A percentile compares a stretch with the other conserved stretches of the same genome.
phyloP scores from a whole-genome alignment of 495 filamentous ascomycete genomes.

The Barbatosphaeria neglecta region DNA sequence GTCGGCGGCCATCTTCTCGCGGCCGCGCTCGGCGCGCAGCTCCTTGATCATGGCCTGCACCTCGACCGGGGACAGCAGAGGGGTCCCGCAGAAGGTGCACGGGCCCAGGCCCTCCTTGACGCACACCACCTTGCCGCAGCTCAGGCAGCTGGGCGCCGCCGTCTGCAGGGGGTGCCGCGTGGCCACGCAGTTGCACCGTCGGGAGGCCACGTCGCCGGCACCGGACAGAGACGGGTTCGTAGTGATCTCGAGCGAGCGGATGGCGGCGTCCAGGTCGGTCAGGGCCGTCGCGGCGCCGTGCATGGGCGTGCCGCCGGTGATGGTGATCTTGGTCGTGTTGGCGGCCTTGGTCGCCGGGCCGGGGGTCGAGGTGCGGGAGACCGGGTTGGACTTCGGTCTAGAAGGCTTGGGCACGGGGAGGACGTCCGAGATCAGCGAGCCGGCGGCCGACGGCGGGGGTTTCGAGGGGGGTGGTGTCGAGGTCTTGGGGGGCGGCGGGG shows the following conservation, averaged over 20 bases:
- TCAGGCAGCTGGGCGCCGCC: constrained; percentile 83
- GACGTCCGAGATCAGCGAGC: constrained; percentile 67
- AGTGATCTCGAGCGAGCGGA: constrained; percentile 77
- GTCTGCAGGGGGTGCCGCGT: constrained; percentile 72
- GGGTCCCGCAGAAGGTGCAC: constrained; percentile 78
- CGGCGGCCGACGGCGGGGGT: constrained; percentile 55
- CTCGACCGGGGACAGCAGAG: constrained; percentile 59
- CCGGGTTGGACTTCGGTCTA: constrained; percentile 46
- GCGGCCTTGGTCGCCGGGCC: constrained; percentile 24
- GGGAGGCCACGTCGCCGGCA: constrained; percentile 33
- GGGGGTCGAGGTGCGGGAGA: constrained; percentile 42
- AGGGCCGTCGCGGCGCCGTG: constrained; percentile 65
- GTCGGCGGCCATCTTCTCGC: constrained; percentile 72
- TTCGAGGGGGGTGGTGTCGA: constrained; percentile 32
- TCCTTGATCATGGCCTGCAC: constrained; percentile 77
- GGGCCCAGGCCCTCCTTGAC: constrained; percentile 88
- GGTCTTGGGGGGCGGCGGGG: constrained; percentile 22
- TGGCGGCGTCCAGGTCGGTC: constrained; percentile 78
- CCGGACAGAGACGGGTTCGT: constrained; percentile 63
- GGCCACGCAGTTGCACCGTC: constrained; percentile 75
- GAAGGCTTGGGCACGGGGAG: constrained; percentile 46
- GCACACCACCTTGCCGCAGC: constrained; percentile 94
- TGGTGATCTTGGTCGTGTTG: constrained; percentile 44
- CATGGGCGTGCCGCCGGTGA: constrained; percentile 64
- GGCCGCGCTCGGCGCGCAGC: constrained; percentile 73